phyloP scores from a whole-genome alignment of 192 early-diverging fungal species.

The Phycomyces nitens region DNA sequence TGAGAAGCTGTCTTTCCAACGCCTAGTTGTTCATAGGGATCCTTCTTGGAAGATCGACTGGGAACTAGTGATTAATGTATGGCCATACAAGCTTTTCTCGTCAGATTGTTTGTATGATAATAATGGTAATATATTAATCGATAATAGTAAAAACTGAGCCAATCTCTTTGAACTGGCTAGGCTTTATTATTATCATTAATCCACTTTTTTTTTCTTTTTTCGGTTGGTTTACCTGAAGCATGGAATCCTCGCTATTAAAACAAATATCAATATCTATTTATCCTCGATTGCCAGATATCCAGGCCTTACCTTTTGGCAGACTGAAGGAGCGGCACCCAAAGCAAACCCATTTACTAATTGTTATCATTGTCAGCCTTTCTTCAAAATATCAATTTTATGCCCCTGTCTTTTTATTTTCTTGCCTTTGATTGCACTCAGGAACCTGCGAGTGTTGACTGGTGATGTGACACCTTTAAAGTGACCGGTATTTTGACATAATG shows the following conservation, averaged over 20 bases:
- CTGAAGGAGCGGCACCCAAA: too few species aligned
- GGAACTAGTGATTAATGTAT: neutral
- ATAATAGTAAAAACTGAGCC: neutral
- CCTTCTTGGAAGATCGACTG: conserved; percentile 43
- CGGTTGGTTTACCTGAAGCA: conserved; percentile 4
- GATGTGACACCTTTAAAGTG: too few species aligned
- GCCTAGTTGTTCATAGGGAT: conserved; percentile 84
- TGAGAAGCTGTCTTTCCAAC: conserved; percentile 75
- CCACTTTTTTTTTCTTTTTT: neutral
- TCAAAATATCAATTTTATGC: too few species aligned
- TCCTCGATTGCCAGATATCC: too few species aligned
- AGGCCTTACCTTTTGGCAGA: too few species aligned
- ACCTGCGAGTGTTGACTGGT: too few species aligned
- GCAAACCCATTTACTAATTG: too few species aligned
- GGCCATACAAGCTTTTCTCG: neutral
- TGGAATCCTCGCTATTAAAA: conserved; percentile 7
- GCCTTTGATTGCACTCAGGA: too few species aligned
- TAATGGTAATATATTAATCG: neutral
- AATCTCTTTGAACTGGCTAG: neutral
- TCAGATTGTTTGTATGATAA: neutral
- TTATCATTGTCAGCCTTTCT: too few species aligned
- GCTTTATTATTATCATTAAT: neutral
- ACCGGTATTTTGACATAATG: too few species aligned
- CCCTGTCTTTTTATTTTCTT: too few species aligned
- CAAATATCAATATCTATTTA: neutral